Evolutionary conservation across 257 asterid species (phyloP).

Genomic region (Striga asiatica): DNA sequence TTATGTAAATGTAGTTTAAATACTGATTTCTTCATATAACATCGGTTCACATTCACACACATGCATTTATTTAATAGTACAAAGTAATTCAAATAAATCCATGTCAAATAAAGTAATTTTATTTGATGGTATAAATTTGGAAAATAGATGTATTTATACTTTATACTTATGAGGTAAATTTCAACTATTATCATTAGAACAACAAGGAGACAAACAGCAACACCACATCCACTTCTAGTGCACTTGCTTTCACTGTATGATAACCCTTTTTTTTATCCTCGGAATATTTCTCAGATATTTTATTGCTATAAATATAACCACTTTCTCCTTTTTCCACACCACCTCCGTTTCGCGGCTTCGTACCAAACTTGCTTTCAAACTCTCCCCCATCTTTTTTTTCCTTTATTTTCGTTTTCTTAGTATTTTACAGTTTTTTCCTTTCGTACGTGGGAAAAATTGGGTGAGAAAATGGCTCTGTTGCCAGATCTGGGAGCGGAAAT

Average conservation of each 20-base stretch:
- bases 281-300: slow-evolving; percentile 1
- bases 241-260: background rate
- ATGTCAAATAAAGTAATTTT: too few species aligned
- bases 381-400: background rate
- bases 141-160: background rate
- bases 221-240: slow-evolving; percentile 12
- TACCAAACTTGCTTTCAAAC: background rate
- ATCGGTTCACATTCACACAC: too few species aligned
- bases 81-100: too few species aligned
- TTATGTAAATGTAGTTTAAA: too few species aligned
- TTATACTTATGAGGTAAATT: too few species aligned
- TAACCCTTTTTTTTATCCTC: background rate
- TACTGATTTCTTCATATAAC: too few species aligned
- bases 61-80: too few species aligned
- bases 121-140: too few species aligned
- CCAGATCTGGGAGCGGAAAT: slow-evolving; percentile 54
- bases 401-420: background rate
- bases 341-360: slow-evolving; percentile 10
- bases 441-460: too few species aligned
- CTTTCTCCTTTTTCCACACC: slow-evolving; percentile 10
- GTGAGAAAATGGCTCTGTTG: slow-evolving; percentile 33
- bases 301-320: slow-evolving; percentile 19
- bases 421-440: too few species aligned
- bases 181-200: too few species aligned
- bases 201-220: background rate